Percentiles rank a stretch among this genome's conserved stretches.
Evolutionary conservation across 75 land plant species (phyloP).

Genomic region (Ceratopteris richardii): DNA sequence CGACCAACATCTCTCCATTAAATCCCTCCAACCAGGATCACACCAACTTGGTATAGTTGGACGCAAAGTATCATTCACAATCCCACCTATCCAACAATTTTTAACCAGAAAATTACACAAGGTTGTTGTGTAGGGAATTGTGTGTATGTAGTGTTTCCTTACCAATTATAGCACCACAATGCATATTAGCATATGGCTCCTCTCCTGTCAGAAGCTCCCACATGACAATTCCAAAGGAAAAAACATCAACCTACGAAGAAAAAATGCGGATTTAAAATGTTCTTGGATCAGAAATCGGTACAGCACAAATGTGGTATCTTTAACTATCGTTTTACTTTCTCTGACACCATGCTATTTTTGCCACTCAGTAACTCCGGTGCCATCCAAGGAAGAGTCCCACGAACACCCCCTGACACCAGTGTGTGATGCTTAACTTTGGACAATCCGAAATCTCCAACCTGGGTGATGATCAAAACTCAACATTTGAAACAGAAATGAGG

Average conservation of each 20-base stretch:
- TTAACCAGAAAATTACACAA: too few relatives aligned
- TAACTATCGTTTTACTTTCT: slow-evolving; percentile 65
- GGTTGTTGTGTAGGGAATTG: too few relatives aligned
- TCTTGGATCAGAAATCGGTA: background rate
- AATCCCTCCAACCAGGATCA: slow-evolving; percentile 50
- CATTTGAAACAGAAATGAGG: too few relatives aligned
- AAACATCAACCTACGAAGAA: slow-evolving; percentile 78
- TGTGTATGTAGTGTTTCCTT: too few relatives aligned
- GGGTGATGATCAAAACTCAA: too few relatives aligned
- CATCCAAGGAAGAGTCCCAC: slow-evolving; percentile 99
- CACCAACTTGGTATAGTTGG: slow-evolving; percentile 49
- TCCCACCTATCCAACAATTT: slow-evolving; percentile 72
- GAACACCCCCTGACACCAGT: slow-evolving; percentile 86
- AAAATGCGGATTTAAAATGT: too few relatives aligned
- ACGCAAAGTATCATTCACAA: slow-evolving; percentile 57
- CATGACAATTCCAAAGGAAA: slow-evolving; percentile 93
- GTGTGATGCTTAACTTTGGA: slow-evolving; percentile 89
- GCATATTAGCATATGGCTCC: slow-evolving; percentile 92
- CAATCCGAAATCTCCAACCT: slow-evolving; percentile 95
- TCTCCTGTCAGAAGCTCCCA: too few relatives aligned
- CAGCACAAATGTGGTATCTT: too few relatives aligned
- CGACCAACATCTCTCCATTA: too few relatives aligned
- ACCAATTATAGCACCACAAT: slow-evolving; percentile 95
- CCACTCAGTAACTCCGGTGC: slow-evolving; percentile 89
- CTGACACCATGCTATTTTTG: slow-evolving; percentile 69